Conservation (phyloP, 129 eudicot genomes). For the Chrysanthemum makinoi region DNA sequence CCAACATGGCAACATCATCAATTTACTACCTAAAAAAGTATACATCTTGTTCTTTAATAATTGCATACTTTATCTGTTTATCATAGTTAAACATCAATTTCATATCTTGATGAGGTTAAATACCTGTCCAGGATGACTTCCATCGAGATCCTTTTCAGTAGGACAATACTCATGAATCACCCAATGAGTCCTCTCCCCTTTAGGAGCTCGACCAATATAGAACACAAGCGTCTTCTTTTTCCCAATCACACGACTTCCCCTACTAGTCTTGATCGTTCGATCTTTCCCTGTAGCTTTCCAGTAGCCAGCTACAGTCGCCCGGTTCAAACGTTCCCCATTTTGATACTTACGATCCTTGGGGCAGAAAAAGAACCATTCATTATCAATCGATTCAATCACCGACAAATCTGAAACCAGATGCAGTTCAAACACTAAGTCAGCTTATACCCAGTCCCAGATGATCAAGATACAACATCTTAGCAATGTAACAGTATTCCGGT, state of each 20-base stretch:
- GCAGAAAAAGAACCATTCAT: constrained; percentile 81
- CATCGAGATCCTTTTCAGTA: constrained; percentile 61
- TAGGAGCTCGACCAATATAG: constrained; percentile 75
- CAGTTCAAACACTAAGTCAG: neutral
- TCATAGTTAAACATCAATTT: neutral
- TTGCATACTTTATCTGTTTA: too few relatives aligned
- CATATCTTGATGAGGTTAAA: neutral
- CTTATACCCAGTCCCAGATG: neutral
- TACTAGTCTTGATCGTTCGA: constrained; percentile 44
- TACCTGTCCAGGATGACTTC: constrained; percentile 82
- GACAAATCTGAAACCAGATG: constrained; percentile 51
- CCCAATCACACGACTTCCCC: constrained; percentile 56
- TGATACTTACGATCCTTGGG: constrained; percentile 83
- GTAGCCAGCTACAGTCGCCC: constrained; percentile 71
- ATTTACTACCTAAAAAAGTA: neutral
- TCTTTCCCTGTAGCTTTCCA: constrained; percentile 95
- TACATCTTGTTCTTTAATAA: neutral
- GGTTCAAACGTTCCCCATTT: constrained; percentile 59
- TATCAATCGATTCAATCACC: constrained; percentile 51
- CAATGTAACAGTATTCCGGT: neutral
- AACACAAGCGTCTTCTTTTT: constrained; percentile 79
- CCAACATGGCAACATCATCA: neutral
- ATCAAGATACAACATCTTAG: neutral
- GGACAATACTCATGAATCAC: constrained; percentile 81
- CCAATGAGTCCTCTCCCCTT: constrained; percentile 74